phyloP scores from a whole-genome alignment of 805 yeast species.

The Candida tibetensis region DNA sequence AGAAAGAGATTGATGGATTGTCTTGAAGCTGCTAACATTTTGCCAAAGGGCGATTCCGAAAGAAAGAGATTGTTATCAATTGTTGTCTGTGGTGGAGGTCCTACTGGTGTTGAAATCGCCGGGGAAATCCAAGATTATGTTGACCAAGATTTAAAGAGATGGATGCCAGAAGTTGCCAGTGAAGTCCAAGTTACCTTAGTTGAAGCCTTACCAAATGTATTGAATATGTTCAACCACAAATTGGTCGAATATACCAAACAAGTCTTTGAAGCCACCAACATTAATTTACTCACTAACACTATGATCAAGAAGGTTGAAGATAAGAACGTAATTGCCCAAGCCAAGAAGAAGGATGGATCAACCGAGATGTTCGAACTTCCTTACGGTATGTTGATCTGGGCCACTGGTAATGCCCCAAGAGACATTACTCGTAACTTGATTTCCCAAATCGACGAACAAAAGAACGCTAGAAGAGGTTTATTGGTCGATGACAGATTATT shows the following conservation, averaged over 20 bases:
- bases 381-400: slow-evolving; percentile 94
- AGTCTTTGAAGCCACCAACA: slow-evolving; percentile 63
- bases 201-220: slow-evolving; percentile 88
- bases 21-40: slow-evolving; percentile 82
- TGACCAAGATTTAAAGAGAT: slow-evolving; percentile 82
- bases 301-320: slow-evolving; percentile 84
- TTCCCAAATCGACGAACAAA: slow-evolving; percentile 68
- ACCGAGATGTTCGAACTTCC: slow-evolving; percentile 64
- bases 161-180: slow-evolving; percentile 82
- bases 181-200: slow-evolving; percentile 83
- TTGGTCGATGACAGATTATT: slow-evolving; percentile 78
- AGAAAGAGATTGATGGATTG: slow-evolving; percentile 80
- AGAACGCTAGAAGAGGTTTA: slow-evolving; percentile 86
- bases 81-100: slow-evolving; percentile 98
- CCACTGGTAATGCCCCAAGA: slow-evolving; percentile 94
- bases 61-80: slow-evolving; percentile 81
- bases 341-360: slow-evolving; percentile 63
- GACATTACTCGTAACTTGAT: slow-evolving; percentile 66
- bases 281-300: slow-evolving; percentile 76
- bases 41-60: slow-evolving; percentile 73
- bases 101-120: slow-evolving; percentile 97
- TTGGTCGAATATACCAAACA: slow-evolving; percentile 77
- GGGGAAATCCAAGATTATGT: slow-evolving; percentile 95
- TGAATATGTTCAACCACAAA: slow-evolving; percentile 68
- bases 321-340: slow-evolving; percentile 65